Evolutionary conservation across 2,329 filamentous ascomycete genomes (phyloP).

Genomic region (Coniochaeta ligniaria): DNA sequence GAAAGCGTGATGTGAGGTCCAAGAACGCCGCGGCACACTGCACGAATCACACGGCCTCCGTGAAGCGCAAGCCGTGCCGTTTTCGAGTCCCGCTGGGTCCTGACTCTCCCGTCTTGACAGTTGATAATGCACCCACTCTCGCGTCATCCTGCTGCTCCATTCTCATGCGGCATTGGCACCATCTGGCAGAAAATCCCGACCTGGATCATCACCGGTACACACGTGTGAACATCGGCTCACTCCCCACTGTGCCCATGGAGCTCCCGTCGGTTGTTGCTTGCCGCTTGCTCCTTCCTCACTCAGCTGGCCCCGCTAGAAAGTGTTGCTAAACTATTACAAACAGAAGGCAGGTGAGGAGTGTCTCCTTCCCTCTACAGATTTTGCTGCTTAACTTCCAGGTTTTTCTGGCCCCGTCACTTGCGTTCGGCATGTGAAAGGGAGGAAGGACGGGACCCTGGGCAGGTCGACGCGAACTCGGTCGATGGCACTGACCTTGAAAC

Average conservation of each 20-base stretch:
- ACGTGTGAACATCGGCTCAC: background rate
- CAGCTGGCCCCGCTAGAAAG: background rate
- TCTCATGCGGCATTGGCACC: background rate
- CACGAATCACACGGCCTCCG: background rate
- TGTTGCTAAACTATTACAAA: background rate
- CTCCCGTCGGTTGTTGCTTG: background rate
- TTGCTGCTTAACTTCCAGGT: no score
- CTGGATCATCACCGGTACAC: no score
- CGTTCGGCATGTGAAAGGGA: background rate
- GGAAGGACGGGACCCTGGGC: background rate
- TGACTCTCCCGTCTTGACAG: background rate
- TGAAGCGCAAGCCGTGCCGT: background rate
- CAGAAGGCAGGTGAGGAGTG: background rate
- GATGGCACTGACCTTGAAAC: background rate
- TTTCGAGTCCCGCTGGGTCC: background rate
- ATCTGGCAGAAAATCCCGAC: background rate
- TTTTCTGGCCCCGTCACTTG: background rate
- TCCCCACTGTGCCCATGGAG: background rate
- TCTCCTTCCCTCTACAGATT: background rate
- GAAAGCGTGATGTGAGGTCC: slow-evolving; percentile 10
- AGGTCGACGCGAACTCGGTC: no score
- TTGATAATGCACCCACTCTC: background rate
- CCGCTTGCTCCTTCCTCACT: background rate
- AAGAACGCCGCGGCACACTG: background rate
- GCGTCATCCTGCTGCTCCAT: background rate